phyloP scores from a whole-genome alignment of 2,329 filamentous ascomycete species.

The Talaromyces pinophilus region DNA sequence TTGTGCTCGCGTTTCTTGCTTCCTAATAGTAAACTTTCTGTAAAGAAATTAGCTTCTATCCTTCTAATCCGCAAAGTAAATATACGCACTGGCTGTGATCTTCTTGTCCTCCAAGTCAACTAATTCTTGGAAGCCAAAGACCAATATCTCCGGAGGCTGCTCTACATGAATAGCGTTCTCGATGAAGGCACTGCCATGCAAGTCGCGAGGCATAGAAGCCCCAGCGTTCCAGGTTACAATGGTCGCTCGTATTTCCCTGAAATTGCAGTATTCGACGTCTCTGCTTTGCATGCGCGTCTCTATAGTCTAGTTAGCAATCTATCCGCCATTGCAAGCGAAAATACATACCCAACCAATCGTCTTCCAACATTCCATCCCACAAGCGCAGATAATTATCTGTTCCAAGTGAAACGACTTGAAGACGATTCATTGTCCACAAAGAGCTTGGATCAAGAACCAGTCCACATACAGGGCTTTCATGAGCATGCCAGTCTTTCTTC shows the following conservation, averaged over 20 bases:
- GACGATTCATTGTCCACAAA: conserved; percentile 78
- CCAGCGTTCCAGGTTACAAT: conserved; percentile 97
- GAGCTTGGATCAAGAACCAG: conserved; percentile 77
- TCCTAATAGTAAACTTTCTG: conserved; percentile 77
- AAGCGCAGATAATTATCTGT: conserved; percentile 79
- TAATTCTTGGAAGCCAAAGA: conserved; percentile 98
- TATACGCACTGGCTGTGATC: conserved; percentile 76
- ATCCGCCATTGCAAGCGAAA: background rate
- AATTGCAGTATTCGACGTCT: conserved; percentile 80
- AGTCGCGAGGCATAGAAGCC: conserved; percentile 83
- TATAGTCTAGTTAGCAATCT: conserved; percentile 33
- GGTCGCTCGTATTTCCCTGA: conserved; percentile 75
- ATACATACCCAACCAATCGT: conserved; percentile 78
- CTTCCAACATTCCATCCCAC: conserved; percentile 91
- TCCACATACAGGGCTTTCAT: conserved; percentile 77
- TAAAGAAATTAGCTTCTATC: background rate
- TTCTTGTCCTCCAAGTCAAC: conserved; percentile 98
- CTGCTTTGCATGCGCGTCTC: conserved; percentile 82
- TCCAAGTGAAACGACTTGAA: conserved; percentile 84
- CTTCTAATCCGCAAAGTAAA: background rate
- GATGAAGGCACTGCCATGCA: conserved; percentile 79
- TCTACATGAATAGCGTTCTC: conserved; percentile 74
- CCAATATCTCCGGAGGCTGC: conserved; percentile 79
- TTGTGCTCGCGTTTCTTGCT: conserved; percentile 77
- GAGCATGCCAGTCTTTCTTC: conserved; percentile 92